A percentile compares a stretch with the other conserved stretches of the same genome.
Conservation (phyloP, 345 rosid genomes). For the Dipteronia sinensis region DNA sequence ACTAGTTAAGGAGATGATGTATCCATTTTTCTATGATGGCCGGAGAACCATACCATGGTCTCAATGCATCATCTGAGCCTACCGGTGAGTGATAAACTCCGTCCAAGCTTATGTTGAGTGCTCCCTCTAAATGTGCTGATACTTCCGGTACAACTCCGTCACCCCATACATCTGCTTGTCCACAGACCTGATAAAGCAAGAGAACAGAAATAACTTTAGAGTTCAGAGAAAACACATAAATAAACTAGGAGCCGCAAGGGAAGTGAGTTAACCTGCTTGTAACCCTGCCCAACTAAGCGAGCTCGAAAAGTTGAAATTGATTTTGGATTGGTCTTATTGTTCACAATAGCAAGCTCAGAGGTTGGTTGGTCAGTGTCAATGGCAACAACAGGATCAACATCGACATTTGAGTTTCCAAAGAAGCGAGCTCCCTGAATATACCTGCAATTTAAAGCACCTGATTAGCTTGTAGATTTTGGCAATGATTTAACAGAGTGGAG, state of each 20-base stretch:
- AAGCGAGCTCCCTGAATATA: constrained; percentile 72
- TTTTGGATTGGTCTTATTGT: constrained; percentile 30
- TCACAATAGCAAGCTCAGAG: constrained; percentile 47
- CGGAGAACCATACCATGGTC: constrained; percentile 96
- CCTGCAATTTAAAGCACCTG: constrained; percentile 44
- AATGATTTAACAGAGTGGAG: neutral
- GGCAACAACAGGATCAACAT: constrained; percentile 42
- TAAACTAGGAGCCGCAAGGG: too few relatives aligned
- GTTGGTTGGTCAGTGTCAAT: constrained; percentile 37
- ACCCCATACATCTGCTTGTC: constrained; percentile 93
- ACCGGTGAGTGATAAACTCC: constrained; percentile 93
- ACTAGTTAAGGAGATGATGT: constrained; percentile 63
- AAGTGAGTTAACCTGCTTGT: constrained; percentile 66
- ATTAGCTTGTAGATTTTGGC: too few relatives aligned
- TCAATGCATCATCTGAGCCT: constrained; percentile 67
- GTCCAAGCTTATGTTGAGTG: constrained; percentile 71
- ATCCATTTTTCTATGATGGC: constrained; percentile 69
- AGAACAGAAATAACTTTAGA: neutral
- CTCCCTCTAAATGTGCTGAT: constrained; percentile 85
- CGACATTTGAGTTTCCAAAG: constrained; percentile 40
- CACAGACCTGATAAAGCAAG: constrained; percentile 57
- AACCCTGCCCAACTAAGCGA: constrained; percentile 90
- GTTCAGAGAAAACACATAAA: neutral
- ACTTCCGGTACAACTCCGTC: constrained; percentile 94
- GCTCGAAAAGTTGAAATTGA: constrained; percentile 53